Evolutionary conservation across 164 flowering plant species (phyloP).

Genomic region (Berberis vulgaris): DNA sequence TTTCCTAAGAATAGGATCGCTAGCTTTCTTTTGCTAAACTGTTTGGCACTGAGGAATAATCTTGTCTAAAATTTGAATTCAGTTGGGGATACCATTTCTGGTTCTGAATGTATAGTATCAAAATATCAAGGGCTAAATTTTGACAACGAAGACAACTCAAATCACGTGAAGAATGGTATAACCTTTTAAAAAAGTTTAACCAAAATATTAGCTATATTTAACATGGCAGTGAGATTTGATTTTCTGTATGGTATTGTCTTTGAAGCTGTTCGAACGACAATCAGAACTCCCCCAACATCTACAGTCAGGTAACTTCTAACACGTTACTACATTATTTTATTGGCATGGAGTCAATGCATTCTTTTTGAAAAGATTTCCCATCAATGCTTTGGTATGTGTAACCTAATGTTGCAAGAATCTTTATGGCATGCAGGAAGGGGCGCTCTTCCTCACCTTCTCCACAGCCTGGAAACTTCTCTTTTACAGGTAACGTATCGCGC

Average conservation of each 20-base stretch:
- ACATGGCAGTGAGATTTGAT: neutral
- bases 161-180: slow-evolving; percentile 49
- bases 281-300: slow-evolving; percentile 38
- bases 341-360: too few relatives aligned
- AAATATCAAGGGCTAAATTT: slow-evolving; percentile 38
- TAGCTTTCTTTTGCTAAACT: too few relatives aligned
- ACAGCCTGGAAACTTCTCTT: slow-evolving; percentile 38
- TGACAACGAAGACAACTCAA: slow-evolving; percentile 26
- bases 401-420: neutral
- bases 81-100: slow-evolving; percentile 56
- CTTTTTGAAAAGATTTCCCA: too few relatives aligned
- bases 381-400: neutral
- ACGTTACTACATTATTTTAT: too few relatives aligned
- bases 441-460: slow-evolving; percentile 58
- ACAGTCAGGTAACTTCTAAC: slow-evolving; percentile 7
- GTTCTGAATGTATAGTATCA: slow-evolving; percentile 23
- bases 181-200: neutral
- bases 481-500: slow-evolving; percentile 23
- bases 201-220: neutral
- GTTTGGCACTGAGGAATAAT: neutral
- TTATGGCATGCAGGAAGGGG: slow-evolving; percentile 36
- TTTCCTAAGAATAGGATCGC: neutral
- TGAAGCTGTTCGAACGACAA: slow-evolving; percentile 54
- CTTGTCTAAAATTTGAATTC: slow-evolving; percentile 3
- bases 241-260: slow-evolving; percentile 1